Evolutionary conservation across 2,329 filamentous ascomycete genomes (phyloP), one percentile per base, ranked within the genome.

Genomic region (Fusarium temperatum): DNA sequence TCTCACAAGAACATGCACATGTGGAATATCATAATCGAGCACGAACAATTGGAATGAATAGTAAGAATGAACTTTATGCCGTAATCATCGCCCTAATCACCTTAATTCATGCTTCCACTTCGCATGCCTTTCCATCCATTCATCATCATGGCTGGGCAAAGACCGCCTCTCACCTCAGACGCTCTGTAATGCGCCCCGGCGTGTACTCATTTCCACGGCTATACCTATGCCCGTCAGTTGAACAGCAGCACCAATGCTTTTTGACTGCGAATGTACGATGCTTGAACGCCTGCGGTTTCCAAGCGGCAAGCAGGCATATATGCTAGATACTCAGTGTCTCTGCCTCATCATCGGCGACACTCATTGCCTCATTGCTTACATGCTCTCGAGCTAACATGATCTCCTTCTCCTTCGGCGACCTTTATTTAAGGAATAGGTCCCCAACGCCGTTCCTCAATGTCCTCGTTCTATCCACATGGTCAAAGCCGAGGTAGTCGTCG

Each of bases 401-500:
- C 48, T 50, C 45, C 44, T 45, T 47, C 54, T 67, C 57, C 48
- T 48, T 45, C 54, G 28, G 22, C 53, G 32, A 26, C 60, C 54
- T 70, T 82, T 81, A 84, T 79, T 81, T 81, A 74, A 92, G 87
- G 83, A 92, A 92, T 78, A 92, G 84, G 78, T 92, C 90, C 48
- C 88, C 88, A 72, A 85, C 87, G 51, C 90, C 90, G 77, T 91
- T 91, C 67, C 89, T 86, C 73, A 88, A 75, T 26, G 86, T 82
- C 75, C 89, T 85, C 59, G 89, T 85, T 77, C 90, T 87, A 82
- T 93, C 91, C 53, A 88, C 83, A 75, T 93, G 91, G 79, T 93
- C 91, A 69, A 93, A 81, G 24, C 91, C 91, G 66, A 93, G 86
- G 72, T 86, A 85, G 72, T 92, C 89, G 70, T 93, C 91, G 32